Percentiles rank a stretch among this genome's conserved stretches.
Evolutionary conservation across 2,329 filamentous ascomycete genomes (phyloP).

Genomic region (Talaromyces rugulosus): DNA sequence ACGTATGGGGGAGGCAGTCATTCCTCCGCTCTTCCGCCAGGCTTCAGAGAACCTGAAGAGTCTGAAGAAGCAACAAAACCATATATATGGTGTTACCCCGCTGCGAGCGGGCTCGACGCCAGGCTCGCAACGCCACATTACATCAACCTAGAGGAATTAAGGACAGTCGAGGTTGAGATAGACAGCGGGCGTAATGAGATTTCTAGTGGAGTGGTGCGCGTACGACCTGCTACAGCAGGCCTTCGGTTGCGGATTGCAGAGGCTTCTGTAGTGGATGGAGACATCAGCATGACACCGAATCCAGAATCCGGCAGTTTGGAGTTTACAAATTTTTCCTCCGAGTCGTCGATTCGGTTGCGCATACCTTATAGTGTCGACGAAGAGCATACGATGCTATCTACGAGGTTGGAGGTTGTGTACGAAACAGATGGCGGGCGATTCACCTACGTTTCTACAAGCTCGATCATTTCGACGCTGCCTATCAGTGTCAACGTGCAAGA

Average conservation of each 20-base stretch:
- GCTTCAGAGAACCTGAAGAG: slow-evolving; percentile 32
- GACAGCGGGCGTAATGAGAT: slow-evolving; percentile 70
- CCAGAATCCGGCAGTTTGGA: slow-evolving; percentile 45
- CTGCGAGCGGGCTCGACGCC: slow-evolving; percentile 63
- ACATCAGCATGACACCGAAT: slow-evolving; percentile 38
- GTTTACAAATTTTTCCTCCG: slow-evolving; percentile 30
- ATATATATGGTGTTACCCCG: slow-evolving; percentile 69
- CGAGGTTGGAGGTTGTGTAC: slow-evolving; percentile 74
- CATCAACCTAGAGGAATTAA: slow-evolving; percentile 75
- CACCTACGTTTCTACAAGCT: slow-evolving; percentile 58
- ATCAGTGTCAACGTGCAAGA: slow-evolving; percentile 96
- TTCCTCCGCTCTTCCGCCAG: slow-evolving; percentile 27
- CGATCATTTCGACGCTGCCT: slow-evolving; percentile 69
- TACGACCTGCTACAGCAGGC: slow-evolving; percentile 59
- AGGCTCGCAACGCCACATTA: slow-evolving; percentile 62
- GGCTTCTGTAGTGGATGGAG: slow-evolving; percentile 39
- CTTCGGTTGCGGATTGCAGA: slow-evolving; percentile 54
- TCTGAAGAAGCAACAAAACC: slow-evolving; percentile 44
- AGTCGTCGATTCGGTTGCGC: slow-evolving; percentile 41
- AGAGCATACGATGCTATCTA: slow-evolving; percentile 64
- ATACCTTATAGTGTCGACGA: slow-evolving; percentile 84
- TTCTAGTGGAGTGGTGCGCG: slow-evolving; percentile 43
- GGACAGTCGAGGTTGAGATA: slow-evolving; percentile 70
- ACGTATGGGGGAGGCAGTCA: slow-evolving; percentile 24
- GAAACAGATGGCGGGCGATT: slow-evolving; percentile 63